Conservation (phyloP, 768 basidiomycete genomes). For the Lyophyllum decastes region DNA sequence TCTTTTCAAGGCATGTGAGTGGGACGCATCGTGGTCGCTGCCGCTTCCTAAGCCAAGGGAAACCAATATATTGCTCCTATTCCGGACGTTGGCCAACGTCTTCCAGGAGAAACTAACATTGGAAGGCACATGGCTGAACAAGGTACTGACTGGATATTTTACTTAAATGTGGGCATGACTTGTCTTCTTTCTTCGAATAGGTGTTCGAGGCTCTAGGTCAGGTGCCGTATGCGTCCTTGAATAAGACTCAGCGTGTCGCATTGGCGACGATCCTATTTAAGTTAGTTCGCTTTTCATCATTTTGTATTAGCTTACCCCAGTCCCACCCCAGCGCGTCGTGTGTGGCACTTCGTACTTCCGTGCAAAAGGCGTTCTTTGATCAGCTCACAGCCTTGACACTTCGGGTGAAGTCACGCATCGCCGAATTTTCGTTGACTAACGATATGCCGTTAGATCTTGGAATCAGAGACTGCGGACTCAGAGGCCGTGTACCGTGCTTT, state of each 20-base stretch:
- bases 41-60: conserved; percentile 72
- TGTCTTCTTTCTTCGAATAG: conserved; percentile 33
- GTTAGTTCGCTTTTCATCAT: conserved; percentile 47
- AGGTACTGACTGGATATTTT: conserved; percentile 38
- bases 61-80: conserved; percentile 79
- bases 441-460: conserved; percentile 39
- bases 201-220: conserved; percentile 55
- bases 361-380: conserved; percentile 39
- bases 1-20: conserved; percentile 70
- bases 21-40: conserved; percentile 54
- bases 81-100: conserved; percentile 80
- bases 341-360: conserved; percentile 42
- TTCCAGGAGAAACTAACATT: conserved; percentile 57
- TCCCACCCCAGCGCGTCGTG: conserved; percentile 61
- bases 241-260: conserved; percentile 74
- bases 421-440: neutral
- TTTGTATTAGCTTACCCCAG: conserved; percentile 1
- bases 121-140: conserved; percentile 51
- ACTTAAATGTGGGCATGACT: neutral
- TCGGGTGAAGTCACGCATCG: conserved; percentile 37
- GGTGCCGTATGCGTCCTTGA: conserved; percentile 53
- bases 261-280: conserved; percentile 86
- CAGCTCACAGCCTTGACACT: conserved; percentile 46
- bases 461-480: conserved; percentile 54
- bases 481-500: conserved; percentile 73